phyloP scores from a whole-genome alignment of 1,139 yeast species.

The Geotrichum candidum region DNA sequence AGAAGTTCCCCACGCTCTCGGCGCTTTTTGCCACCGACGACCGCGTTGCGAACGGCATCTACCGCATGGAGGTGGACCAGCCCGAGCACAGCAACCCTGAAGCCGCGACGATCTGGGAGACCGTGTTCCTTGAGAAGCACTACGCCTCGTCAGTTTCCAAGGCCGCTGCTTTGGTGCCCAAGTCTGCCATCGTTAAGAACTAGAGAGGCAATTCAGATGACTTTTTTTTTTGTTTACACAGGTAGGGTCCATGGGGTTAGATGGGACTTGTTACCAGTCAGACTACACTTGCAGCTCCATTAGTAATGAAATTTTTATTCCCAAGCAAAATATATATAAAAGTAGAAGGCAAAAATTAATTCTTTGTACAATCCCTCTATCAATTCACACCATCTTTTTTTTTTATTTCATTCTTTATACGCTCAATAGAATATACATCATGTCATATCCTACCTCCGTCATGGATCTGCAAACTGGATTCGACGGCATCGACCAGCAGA shows the following conservation, averaged over 20 bases:
- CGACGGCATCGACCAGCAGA: conserved; percentile 10
- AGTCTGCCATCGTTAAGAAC: conserved; percentile 12
- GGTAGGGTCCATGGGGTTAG: background rate
- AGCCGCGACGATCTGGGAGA: conserved; percentile 89
- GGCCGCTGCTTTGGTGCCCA: conserved; percentile 38
- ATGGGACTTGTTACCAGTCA: background rate
- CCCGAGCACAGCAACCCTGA: conserved; percentile 77
- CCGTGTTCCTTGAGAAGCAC: conserved; percentile 68
- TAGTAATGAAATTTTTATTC: background rate
- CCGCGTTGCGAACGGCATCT: conserved; percentile 69
- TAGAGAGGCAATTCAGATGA: background rate
- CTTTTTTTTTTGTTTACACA: background rate
- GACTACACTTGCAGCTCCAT: background rate
- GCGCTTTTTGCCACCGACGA: conserved; percentile 86
- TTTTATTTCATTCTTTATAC: background rate
- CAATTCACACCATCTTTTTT: background rate
- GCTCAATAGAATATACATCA: background rate
- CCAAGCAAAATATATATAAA: background rate
- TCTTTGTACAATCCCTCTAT: background rate
- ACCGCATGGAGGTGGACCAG: conserved; percentile 58
- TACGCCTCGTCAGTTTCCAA: conserved; percentile 71
- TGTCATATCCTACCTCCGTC: background rate
- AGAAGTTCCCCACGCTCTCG: conserved; percentile 56
- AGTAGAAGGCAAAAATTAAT: background rate
- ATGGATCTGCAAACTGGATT: conserved; percentile 3